These are phyloP conservation scores for Tolypocladium amazonense DNA, from an alignment of 2,329 filamentous ascomycete genomes.

Conservation along the genomic window DNA sequence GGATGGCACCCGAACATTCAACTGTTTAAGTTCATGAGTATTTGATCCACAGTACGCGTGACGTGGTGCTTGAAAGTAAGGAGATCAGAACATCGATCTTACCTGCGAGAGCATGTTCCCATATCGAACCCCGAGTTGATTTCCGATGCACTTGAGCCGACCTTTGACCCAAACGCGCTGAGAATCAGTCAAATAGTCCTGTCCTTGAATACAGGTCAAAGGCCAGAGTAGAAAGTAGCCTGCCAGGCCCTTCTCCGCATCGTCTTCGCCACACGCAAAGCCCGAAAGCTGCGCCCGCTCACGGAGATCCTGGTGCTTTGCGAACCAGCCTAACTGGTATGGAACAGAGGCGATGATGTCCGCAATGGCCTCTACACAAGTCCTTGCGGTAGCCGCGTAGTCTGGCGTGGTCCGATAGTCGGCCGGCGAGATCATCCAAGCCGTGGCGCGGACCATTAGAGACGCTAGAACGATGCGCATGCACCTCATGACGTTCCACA, in stretches of 20 bases:
- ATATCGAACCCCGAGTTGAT: constrained; percentile 45
- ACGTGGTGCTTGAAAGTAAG: background rate
- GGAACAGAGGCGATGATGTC: constrained; percentile 50
- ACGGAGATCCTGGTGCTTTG: constrained; percentile 28
- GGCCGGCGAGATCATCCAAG: constrained; percentile 47
- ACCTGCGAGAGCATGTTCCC: constrained; percentile 44
- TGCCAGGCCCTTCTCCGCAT: constrained; percentile 39
- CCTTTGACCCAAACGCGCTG: constrained; percentile 45
- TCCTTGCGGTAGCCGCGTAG: constrained; percentile 41
- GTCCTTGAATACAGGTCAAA: constrained; percentile 37
- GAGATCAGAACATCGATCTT: constrained; percentile 1
- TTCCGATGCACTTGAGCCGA: constrained; percentile 40
- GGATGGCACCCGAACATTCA: constrained; percentile 46
- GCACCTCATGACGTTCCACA: constrained; percentile 44
- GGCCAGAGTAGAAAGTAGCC: constrained; percentile 51
- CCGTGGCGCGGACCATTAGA: constrained; percentile 44
- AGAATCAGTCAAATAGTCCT: constrained; percentile 47
- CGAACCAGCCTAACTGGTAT: constrained; percentile 48
- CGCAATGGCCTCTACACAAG: constrained; percentile 39
- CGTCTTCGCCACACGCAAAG: constrained; percentile 39
- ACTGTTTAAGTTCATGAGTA: constrained; percentile 19
- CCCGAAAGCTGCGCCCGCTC: constrained; percentile 26
- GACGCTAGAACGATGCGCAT: constrained; percentile 42
- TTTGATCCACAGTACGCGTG: background rate
- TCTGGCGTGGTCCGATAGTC: constrained; percentile 53